Base-by-base conservation (phyloP, 495 filamentous ascomycete genomes). In the Lasiosphaeria ovina region DNA sequence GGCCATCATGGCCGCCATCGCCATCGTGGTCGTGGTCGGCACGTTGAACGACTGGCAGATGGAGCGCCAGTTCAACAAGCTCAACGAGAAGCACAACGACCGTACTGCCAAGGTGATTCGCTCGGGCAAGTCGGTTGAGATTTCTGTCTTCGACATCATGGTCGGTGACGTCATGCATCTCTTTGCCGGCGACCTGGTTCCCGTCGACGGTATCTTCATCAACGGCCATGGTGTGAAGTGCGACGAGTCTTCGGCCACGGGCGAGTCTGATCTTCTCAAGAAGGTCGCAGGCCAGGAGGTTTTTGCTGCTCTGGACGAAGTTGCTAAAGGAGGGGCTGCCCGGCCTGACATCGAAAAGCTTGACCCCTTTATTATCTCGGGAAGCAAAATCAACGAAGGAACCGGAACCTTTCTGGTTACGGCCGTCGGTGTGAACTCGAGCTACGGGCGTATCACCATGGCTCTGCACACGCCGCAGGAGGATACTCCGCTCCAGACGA, bases 341-440 rank as follows among this genome's bases (percentile, higher is more conserved):
- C 79, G 87, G 36, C 82, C 89, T 50, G 82, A 81, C 60, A 73
- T 90, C 16, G 79, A 83, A 60, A 97, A 97, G 71, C 76, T 93
- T 67, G 93, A 98, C 64, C 92, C 92, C 1, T 97, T 97, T 70
- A 95, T 98, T 66, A 83, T 97, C 45, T 98, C 93, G 7, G 93
- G 93, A 50, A 88, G 87, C 35, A 94, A 94, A 71, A 89, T 98
- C 32, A 90, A 91, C 38, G 93, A 98, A 76, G 93, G 93, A 31
- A 84, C 94, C 33, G 92, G 92, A 0, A 90, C 87, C 7, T 97
- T 93, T 67, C 68, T 96, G 54, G 87, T 94, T 49, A 98, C 93
- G 1, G 85, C 91, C 32, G 89, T 89, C 14, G 93, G 93, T 61
- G 81, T 94, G 34, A 82, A 97, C 70, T 91, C 93, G 3, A 89